Evolutionary conservation across 495 filamentous ascomycete genomes (phyloP), one percentile per base, ranked within the genome.

Genomic region (Thermothielavioides terrestris): DNA sequence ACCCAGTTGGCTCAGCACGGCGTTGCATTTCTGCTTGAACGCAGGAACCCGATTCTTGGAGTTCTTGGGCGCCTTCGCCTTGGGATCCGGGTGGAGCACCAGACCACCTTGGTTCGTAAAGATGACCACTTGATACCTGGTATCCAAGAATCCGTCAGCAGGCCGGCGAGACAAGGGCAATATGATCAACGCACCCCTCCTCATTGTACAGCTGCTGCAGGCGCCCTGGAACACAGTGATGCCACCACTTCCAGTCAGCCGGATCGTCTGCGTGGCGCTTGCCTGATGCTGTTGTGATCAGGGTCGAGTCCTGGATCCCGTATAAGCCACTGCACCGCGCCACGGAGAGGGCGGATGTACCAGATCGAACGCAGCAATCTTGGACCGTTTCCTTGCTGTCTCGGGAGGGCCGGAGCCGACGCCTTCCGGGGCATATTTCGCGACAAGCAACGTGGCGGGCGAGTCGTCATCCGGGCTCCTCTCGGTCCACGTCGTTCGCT

Each of bases 201-300:
- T 77, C 68, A 12, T 63, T 27, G 54, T 87, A 73, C 6, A 97
- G 68, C 38, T 80, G 68, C 44, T 75, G 76, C 8, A 98, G 53
- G 11, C 66, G 77, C 0, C 61, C 65, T 1, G 88, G 87, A 1
- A 96, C 86, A 15, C 65, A 76, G 9, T 67, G 37, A 60, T 94
- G 72, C 90, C 90, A 97, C 92, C 92, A 99, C 68, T 85, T 86
- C 92, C 92, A 99, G 65, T 97, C 92, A 4, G 73, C 66, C 0
- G 80, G 75, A 51, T 80, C 80, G 53, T 74, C 77, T 6, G 80
- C 75, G 52, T 89, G 90, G 23, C 75, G 80, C 60, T 88, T 92
- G 5, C 90, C 90, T 0, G 92, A 95, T 0, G 77, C 72, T 0
- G 86, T 84, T 4, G 72, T 70, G 47, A 97, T 88, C 14, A 99